Evolutionary conservation across 2,329 filamentous ascomycete genomes (phyloP), one percentile per base, ranked within the genome.

Genomic region (Sclerotinia subarctica): DNA sequence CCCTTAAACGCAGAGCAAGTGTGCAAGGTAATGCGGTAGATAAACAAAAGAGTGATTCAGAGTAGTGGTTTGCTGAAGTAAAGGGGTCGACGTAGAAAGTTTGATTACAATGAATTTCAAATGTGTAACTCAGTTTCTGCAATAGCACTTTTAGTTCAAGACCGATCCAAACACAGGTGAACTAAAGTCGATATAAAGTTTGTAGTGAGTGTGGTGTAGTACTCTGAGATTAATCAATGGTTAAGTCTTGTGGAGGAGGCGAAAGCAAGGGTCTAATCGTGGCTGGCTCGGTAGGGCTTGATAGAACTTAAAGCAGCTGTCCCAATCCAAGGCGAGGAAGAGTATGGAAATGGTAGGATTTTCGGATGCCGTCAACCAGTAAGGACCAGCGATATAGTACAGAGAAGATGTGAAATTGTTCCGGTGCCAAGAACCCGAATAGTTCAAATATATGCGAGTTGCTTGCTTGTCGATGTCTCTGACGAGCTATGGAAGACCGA

Each of bases 241-340:
- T 24, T 19, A 52, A 44, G 21, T 67, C 44, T 26, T 54, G 65
- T 67, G 65, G 65, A 62, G 56, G 47, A 62, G 65, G 65, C 65
- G 26, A 67, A 62, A 67, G 32, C 47, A 62, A 60, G 64, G 65
- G 47, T 67, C 56, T 10, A 62, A 62, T 62, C 21, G 65, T 53
- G 65, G 65, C 56, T 54, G 46, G 56, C 53, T 46, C 35, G 64
- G 56, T 67, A 67, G 47, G 49, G 56, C 24, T 67, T 35, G 47
- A 26, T 21, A 44, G 46, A 38, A 51, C 29, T 51, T 49, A 62
- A 53, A 67, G 54, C 56, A 67, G 15, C 29, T 52, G 47, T 46
- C 29, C 32, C 44, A 46, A 49, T 21, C 26, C 29, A 49, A 46
- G 26, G 15, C 3, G 21, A 35, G 56, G 51, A 56, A 29, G n/a